Conservation (phyloP, 2,329 filamentous ascomycete species). For the Pseudogymnoascus sp. region DNA sequence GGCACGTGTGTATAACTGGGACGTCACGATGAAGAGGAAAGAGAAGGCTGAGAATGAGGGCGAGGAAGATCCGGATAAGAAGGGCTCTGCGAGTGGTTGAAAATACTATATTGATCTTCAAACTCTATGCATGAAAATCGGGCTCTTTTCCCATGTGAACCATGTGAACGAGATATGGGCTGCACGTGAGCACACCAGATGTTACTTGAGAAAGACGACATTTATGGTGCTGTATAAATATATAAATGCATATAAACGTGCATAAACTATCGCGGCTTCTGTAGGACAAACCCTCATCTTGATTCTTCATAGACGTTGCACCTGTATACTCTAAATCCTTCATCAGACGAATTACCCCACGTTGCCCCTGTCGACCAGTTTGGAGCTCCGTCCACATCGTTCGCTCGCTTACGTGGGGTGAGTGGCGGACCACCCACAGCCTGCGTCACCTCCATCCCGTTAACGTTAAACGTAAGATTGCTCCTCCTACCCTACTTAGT, state of each 20-base stretch:
- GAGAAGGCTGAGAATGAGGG: conserved; percentile 62
- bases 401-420: neutral
- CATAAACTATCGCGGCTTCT: neutral
- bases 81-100: conserved; percentile 27
- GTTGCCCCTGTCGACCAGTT: neutral
- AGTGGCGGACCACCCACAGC: neutral
- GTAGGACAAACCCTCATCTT: neutral
- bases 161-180: neutral
- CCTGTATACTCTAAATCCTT: neutral
- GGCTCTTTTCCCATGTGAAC: neutral
- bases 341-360: neutral
- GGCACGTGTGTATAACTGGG: conserved; percentile 98
- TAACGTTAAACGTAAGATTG: conserved; percentile 1
- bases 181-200: neutral
- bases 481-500: neutral
- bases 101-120: neutral
- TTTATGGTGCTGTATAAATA: neutral
- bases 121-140: neutral
- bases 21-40: conserved; percentile 90
- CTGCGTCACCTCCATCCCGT: conserved; percentile 6
- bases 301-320: neutral
- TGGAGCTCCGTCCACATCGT: neutral
- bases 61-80: conserved; percentile 27
- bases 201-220: neutral
- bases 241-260: neutral